These are phyloP conservation scores for Pyracantha coccinea DNA, from an alignment of 331 rosid genomes.

Conservation along the genomic window DNA sequence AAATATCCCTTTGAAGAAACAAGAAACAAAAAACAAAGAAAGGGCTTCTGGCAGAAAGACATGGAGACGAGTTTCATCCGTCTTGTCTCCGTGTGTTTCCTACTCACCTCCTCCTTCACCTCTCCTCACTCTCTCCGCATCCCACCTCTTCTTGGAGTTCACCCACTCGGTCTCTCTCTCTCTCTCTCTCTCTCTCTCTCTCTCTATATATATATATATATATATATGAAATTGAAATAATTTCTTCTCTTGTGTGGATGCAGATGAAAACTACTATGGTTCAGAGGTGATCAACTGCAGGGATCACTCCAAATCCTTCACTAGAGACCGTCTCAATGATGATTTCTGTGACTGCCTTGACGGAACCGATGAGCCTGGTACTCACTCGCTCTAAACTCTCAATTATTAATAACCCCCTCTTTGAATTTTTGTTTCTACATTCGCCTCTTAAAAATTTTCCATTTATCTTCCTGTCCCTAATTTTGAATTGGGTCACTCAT, in stretches of 20 bases:
- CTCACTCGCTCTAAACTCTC: neutral
- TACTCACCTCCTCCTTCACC: constrained; percentile 29
- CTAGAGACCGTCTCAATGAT: constrained; percentile 71
- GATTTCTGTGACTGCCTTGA: constrained; percentile 80
- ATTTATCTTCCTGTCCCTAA: too few species aligned
- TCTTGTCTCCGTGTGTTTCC: constrained; percentile 27
- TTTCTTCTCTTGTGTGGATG: constrained; percentile 13
- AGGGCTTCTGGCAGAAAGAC: neutral
- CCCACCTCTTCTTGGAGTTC: constrained; percentile 49
- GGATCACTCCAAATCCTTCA: constrained; percentile 64
- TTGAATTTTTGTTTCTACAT: too few species aligned
- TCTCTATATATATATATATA: neutral
- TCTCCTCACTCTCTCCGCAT: constrained; percentile 17
- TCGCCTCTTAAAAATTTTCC: too few species aligned
- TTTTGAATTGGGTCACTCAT: too few species aligned
- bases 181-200: neutral
- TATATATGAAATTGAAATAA: neutral
- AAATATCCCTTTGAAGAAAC: too few species aligned
- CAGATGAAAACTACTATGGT: constrained; percentile 67
- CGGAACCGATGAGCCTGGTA: constrained; percentile 95
- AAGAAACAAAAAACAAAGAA: too few species aligned
- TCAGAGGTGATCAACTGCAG: constrained; percentile 58
- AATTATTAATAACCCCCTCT: neutral
- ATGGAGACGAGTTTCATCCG: constrained; percentile 21
- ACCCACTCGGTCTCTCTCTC: constrained; percentile 54